A percentile compares a stretch with the other conserved stretches of the same genome.
Conservation (phyloP, 768 basidiomycete genomes). For the Cubamyces lactineus region DNA sequence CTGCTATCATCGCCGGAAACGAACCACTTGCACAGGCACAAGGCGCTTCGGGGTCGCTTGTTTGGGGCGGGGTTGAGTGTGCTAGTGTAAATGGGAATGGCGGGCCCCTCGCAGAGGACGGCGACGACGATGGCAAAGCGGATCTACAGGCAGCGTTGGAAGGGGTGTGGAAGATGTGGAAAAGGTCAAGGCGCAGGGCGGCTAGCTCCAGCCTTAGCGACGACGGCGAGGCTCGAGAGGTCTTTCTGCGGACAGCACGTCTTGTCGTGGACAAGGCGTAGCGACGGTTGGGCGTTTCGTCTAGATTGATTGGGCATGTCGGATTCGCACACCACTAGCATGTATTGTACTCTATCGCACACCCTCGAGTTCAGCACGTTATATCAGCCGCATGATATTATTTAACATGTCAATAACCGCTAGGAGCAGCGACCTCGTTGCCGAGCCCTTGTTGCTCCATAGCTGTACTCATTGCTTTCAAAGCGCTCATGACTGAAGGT, state of each 20-base stretch:
- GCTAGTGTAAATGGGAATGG: slow-evolving; percentile 22
- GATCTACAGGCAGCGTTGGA: slow-evolving; percentile 54
- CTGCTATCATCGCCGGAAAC: slow-evolving; percentile 11
- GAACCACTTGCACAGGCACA: neutral
- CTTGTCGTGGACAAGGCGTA: slow-evolving; percentile 25
- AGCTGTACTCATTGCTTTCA: neutral
- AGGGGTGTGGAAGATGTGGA: slow-evolving; percentile 59
- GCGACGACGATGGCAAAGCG: slow-evolving; percentile 28
- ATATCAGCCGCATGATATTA: neutral
- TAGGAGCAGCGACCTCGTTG: too few species aligned
- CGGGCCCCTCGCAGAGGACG: neutral
- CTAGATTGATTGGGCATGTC: neutral
- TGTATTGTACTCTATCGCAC: neutral
- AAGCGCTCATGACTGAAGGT: neutral
- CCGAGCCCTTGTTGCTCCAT: too few species aligned
- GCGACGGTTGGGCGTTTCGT: slow-evolving; percentile 2
- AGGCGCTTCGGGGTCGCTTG: neutral
- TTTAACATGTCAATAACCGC: neutral
- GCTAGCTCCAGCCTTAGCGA: neutral
- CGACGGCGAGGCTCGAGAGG: slow-evolving; percentile 30
- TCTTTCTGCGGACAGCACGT: slow-evolving; percentile 41
- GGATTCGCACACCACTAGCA: neutral
- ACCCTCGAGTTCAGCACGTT: neutral
- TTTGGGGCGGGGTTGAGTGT: neutral
- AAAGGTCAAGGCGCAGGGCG: slow-evolving; percentile 9